Conservation (phyloP, 768 basidiomycete genomes). For the Coprinopsis sp. region DNA sequence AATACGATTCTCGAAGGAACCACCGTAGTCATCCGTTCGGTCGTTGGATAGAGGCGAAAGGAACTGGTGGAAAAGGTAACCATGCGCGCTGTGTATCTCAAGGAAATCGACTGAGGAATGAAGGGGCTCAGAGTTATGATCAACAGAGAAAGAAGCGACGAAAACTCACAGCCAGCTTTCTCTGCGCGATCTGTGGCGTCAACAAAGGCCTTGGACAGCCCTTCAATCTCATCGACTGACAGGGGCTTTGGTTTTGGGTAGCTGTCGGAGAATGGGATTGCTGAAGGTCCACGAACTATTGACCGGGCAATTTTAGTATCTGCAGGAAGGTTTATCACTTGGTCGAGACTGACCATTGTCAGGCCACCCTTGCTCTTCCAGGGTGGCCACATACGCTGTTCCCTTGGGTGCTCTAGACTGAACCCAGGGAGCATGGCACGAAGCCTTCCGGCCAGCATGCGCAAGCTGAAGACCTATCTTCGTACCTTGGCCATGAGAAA, state of each 20-base stretch:
- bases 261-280: conserved; percentile 46
- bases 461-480: conserved; percentile 76
- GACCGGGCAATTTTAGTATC: background rate
- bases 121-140: background rate
- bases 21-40: conserved; percentile 66
- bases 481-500: conserved; percentile 64
- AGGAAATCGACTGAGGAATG: conserved; percentile 58
- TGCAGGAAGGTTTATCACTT: background rate
- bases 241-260: conserved; percentile 59
- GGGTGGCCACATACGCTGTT: conserved; percentile 30
- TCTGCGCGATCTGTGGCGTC: conserved; percentile 51
- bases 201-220: conserved; percentile 57
- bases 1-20: conserved; percentile 66
- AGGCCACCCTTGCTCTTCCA: conserved; percentile 68
- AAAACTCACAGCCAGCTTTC: conserved; percentile 52
- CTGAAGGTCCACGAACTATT: conserved; percentile 59
- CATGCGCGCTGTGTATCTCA: conserved; percentile 71
- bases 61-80: conserved; percentile 63
- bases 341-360: conserved; percentile 49
- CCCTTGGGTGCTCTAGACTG: conserved; percentile 30
- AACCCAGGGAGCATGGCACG: conserved; percentile 67
- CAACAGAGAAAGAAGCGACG: background rate
- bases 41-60: conserved; percentile 57
- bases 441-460: conserved; percentile 71
- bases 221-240: conserved; percentile 48